Base-by-base conservation (phyloP, 371 early-diverging fungal species). In the Conidiobolus incongruus region DNA sequence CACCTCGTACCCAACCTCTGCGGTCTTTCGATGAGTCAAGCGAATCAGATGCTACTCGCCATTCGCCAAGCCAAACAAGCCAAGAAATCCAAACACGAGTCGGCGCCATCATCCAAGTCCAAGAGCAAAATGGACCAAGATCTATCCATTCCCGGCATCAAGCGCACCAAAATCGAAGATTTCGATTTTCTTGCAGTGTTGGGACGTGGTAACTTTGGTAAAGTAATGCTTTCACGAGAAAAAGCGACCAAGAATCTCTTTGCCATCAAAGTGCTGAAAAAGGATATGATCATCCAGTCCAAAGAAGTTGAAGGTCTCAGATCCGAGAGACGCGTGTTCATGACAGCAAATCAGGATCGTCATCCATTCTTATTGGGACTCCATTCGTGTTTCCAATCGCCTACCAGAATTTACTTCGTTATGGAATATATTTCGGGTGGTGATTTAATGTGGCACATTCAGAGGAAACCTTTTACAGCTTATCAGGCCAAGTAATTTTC, bases 341-440 rank as follows among this genome's bases (percentile, higher is more conserved):
- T 78, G 52, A 66, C 80, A 8, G 93, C 90, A 33, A 89, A 81
- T 54, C 60, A 63, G 40, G 80, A 69, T 28, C 81, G 78, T 8
- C 93, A 93, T 51, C 92, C 96, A 19, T 99, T 98, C 77, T 62
- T 98, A 44, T 81, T 95, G 28, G 84, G 81, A 15, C 66, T 98
- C 49, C 90, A 96, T 58, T 85, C 87, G 21, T 82, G 82, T 52
- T 94, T 96, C 68, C 94, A 96, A 59, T 81, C 89, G 0, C 77
- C 85, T 34, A 77, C 77, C 29, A 74, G 93, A 39, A 66, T 98
- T 26, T 97, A 85, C 64, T 89, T 98, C 59, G 93, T 95, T 21
- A 93, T 98, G 93, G 99, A 99, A 54, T 99, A 92, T 65, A 80
- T 98, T 6, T 68, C 72, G 16, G 99, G 99, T 47, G 99, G 99